Evolutionary conservation across 768 basidiomycete species (phyloP).

Genomic region (Boletus insuetus): DNA sequence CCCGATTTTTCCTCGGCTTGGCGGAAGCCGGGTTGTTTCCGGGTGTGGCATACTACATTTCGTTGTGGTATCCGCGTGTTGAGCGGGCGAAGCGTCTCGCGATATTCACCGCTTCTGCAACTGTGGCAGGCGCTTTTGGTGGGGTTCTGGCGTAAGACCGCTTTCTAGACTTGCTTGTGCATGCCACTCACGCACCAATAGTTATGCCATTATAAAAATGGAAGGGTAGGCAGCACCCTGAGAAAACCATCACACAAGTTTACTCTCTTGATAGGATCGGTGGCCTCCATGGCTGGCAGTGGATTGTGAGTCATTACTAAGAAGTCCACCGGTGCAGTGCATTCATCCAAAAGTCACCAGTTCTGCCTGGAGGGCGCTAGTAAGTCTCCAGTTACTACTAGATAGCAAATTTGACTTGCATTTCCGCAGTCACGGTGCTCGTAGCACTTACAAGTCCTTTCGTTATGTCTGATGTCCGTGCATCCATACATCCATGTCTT

Average conservation of each 20-base stretch:
- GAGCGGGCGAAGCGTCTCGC: conserved; percentile 57
- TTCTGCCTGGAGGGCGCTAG: conserved; percentile 31
- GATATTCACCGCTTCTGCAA: conserved; percentile 58
- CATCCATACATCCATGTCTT: neutral
- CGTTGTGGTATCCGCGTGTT: conserved; percentile 55
- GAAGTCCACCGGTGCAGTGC: neutral
- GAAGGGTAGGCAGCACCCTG: conserved; percentile 31
- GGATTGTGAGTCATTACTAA: conserved; percentile 32
- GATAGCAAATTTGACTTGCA: neutral
- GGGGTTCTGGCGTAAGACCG: conserved; percentile 44
- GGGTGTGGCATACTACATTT: conserved; percentile 42
- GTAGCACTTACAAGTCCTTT: conserved; percentile 34
- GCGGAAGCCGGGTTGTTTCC: conserved; percentile 45
- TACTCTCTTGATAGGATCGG: conserved; percentile 17
- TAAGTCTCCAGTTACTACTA: neutral
- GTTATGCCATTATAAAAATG: conserved; percentile 33
- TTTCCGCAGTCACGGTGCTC: conserved; percentile 8
- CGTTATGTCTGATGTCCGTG: conserved; percentile 49
- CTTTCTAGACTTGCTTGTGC: neutral
- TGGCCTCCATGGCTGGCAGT: conserved; percentile 37
- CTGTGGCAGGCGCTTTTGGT: conserved; percentile 47
- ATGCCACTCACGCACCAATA: conserved; percentile 15
- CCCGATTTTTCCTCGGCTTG: conserved; percentile 43
- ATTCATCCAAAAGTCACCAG: conserved; percentile 15
- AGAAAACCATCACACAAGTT: neutral